Evolutionary conservation across 2,329 filamentous ascomycete species (phyloP), one percentile per base, ranked within the genome.

Genomic region (Bipolaris oryzae): DNA sequence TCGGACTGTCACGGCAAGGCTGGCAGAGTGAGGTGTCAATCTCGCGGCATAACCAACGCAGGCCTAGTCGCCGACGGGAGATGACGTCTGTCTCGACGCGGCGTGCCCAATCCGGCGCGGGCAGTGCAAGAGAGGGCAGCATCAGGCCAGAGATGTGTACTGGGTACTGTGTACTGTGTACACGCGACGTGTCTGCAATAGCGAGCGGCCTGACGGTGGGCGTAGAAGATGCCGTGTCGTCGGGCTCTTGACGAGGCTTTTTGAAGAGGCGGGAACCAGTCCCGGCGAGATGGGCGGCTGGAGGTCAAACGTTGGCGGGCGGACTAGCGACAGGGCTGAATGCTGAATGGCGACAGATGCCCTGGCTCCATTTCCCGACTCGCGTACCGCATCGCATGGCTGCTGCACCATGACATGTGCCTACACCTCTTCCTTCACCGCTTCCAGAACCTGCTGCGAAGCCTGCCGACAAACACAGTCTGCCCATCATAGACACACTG

Each of bases 321-420:
- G 60, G 59, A 46, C 62, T 58, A 44, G 49, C 21, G 53, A 34
- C 57, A 62, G 62, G 64, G 65, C 61, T 69, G 66, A 63, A 52
- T 28, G 25, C 25, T 28, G 25, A 28, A 28, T 28, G 25, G 25
- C 25, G 25, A 28, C 25, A 28, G 25, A 28, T 3, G 25, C 25
- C 66, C 68, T 67, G 68, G 69, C 63, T 68, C 63, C 68, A 61
- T 57, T 49, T 25, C 35, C 45, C 56, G 62, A 60, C 55, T 50
- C 55, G 46, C 56, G 45, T 55, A 61, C 61, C 57, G 63, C 55
- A 60, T 54, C n/a, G n/a, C n/a, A n/a, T n/a, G 53, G 58, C 23
- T 58, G 23, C 51, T 70, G 71, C 71, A 70, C 44, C 61, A 70
- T 72, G 71, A 73, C 70, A 69, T 68, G 60, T 59, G 57, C 58